Evolutionary conservation across 1,139 yeast genomes (phyloP).

Genomic region (Kurtzmaniella quercitrusa): DNA sequence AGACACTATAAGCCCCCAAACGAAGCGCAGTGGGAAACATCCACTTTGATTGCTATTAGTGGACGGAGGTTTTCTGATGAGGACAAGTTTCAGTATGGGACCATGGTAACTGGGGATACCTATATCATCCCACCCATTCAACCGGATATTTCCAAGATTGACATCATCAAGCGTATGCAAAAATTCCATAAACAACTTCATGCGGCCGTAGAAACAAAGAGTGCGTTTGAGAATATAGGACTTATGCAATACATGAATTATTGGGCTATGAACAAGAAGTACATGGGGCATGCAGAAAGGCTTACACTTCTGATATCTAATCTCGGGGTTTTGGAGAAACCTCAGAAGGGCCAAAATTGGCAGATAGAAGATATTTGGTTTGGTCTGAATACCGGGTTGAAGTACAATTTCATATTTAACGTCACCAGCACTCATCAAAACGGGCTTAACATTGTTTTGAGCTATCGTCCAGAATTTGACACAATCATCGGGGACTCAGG

Average conservation of each 20-base stretch:
- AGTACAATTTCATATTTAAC: constrained; percentile 18
- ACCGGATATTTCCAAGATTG: constrained; percentile 4
- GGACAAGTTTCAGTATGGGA: constrained; percentile 16
- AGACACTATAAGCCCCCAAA: constrained; percentile 5
- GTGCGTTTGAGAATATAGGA: constrained; percentile 14
- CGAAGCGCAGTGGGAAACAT: constrained; percentile 8
- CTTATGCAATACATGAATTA: constrained; percentile 12
- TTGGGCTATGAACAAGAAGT: constrained; percentile 11
- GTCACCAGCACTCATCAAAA: constrained; percentile 15
- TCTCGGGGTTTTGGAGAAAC: constrained; percentile 14
- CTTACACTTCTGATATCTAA: constrained; percentile 19
- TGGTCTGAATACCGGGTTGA: constrained; percentile 18
- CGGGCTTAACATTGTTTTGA: constrained; percentile 18
- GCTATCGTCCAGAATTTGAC: constrained; percentile 16
- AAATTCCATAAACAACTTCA: constrained; percentile 12
- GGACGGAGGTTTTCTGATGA: constrained; percentile 12
- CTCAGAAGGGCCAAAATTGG: constrained; percentile 7
- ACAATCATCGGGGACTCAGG: background rate
- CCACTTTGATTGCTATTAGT: constrained; percentile 9
- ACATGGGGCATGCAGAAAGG: constrained; percentile 10
- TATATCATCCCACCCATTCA: constrained; percentile 11
- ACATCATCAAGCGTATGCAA: constrained; percentile 11
- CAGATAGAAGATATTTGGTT: constrained; percentile 16
- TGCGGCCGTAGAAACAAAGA: constrained; percentile 10
- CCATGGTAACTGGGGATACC: constrained; percentile 17